Evolutionary conservation across 139 green algal genomes (phyloP), one percentile per base, ranked within the genome.

Genomic region (Chlorella vulgaris): DNA sequence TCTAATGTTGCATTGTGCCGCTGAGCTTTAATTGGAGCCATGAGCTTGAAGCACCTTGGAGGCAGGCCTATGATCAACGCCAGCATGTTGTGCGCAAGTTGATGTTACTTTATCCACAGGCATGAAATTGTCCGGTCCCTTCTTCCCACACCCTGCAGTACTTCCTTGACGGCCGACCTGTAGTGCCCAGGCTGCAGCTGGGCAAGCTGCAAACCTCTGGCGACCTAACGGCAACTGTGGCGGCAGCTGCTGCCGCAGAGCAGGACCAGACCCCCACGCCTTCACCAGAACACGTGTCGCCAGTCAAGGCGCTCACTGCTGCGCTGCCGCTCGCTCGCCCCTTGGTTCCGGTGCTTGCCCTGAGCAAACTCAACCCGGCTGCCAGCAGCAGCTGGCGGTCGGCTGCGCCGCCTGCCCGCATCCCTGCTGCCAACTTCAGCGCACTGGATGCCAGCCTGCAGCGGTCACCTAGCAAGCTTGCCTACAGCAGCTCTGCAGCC

Each of bases 171-270:
- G 65, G 78, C 18, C 78, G 78, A 0, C 78, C 78, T 3, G 58
- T 29, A 1, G 78, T 83, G 51, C 78, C 78, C 1, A 63, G 26
- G 58, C 75, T 81, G 75, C 39, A 39, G 18, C 39, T 81, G 60
- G 60, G 40, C 2, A n/a, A 7, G 60, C 40, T 81, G 26, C 39
- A 58, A 39, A n/a, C 15, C 47, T 69, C 53, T 3, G 53, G 18
- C 51, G 51, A 24, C 2, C 29, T 29, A 7, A 5, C 15, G 43
- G 31, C 31, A 22, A 35, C 53, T 3, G 73, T 51, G 7, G 73
- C 35, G 4, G 24, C 33, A 28, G 73, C 36, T 21, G 35, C 69
- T 15, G 26, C 42, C n/a, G n/a, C n/a, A n/a, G 0, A 42, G 69
- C 42, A 5, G 43, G 18, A 18, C n/a, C n/a, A n/a, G n/a, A n/a